Percentiles rank a stretch among this genome's conserved stretches.
Conservation (phyloP, 2,329 filamentous ascomycete species). For the Cyphellophora attinorum region DNA sequence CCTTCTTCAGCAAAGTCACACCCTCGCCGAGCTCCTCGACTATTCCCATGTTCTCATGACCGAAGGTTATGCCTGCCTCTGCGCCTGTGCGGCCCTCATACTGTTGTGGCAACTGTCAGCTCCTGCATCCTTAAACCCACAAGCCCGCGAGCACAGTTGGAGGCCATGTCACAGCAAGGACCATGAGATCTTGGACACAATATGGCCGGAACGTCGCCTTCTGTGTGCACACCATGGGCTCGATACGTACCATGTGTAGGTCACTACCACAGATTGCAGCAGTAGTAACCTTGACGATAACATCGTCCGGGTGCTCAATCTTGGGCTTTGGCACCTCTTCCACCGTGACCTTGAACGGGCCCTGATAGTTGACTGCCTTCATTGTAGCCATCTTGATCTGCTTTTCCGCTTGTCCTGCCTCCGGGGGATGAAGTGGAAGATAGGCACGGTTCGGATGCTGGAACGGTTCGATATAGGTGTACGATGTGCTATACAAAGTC, state of each 20-base stretch:
- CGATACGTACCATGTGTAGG: conserved; percentile 33
- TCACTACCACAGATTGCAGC: conserved; percentile 50
- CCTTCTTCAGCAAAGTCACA: conserved; percentile 52
- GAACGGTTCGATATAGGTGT: too few species aligned
- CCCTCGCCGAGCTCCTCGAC: conserved; percentile 47
- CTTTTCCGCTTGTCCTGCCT: too few species aligned
- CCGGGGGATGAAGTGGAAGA: too few species aligned
- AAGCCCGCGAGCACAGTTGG: neutral
- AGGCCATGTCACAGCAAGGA: too few species aligned
- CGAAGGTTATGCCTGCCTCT: conserved; percentile 52
- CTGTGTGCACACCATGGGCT: too few species aligned
- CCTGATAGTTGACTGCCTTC: conserved; percentile 56
- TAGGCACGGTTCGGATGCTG: too few species aligned
- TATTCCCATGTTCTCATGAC: conserved; percentile 54
- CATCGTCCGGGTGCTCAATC: conserved; percentile 55
- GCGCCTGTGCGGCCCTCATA: conserved; percentile 58
- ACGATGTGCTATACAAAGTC: too few species aligned
- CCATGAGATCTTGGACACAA: too few species aligned
- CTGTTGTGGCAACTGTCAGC: conserved; percentile 40
- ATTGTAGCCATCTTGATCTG: conserved; percentile 33
- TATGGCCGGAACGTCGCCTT: too few species aligned
- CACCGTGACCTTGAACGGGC: conserved; percentile 53
- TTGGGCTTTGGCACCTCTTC: conserved; percentile 49
- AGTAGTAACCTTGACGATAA: conserved; percentile 57
- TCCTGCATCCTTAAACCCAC: neutral